Conservation (phyloP, 495 filamentous ascomycete species). For the Talaromyces liani region DNA sequence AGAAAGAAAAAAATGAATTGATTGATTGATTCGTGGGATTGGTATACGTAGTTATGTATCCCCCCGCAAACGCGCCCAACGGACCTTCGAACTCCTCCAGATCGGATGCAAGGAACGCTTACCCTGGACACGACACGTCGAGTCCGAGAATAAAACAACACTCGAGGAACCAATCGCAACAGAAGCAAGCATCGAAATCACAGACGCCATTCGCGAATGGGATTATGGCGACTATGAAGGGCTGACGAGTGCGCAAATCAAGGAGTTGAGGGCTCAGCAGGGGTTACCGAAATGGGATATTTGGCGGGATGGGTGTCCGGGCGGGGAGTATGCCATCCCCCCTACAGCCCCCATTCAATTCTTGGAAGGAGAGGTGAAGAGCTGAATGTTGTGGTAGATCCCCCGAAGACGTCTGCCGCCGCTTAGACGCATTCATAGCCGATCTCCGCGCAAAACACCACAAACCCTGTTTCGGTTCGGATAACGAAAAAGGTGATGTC, state of each 20-base stretch:
- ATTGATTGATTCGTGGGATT: too few species aligned
- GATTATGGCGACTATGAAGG: slow-evolving; percentile 96
- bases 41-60: slow-evolving; percentile 76
- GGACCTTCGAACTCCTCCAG: slow-evolving; percentile 76
- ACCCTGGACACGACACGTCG: slow-evolving; percentile 39
- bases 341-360: too few species aligned
- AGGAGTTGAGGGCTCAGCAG: slow-evolving; percentile 37
- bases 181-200: slow-evolving; percentile 54
- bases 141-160: slow-evolving; percentile 23
- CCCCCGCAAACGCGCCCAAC: slow-evolving; percentile 75
- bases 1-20: not conserved
- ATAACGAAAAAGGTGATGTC: slow-evolving; percentile 50
- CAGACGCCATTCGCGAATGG: slow-evolving; percentile 83
- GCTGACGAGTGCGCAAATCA: slow-evolving; percentile 67
- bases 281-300: slow-evolving; percentile 60
- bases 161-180: slow-evolving; percentile 36
- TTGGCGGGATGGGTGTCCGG: slow-evolving; percentile 74
- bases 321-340: slow-evolving; percentile 48
- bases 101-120: slow-evolving; percentile 46
- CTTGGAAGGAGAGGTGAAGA: not conserved
- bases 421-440: slow-evolving; percentile 67
- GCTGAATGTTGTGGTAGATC: slow-evolving; percentile 30
- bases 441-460: slow-evolving; percentile 61
- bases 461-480: slow-evolving; percentile 23
- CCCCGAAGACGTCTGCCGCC: slow-evolving; percentile 56